Evolutionary conservation across 306 rosid genomes (phyloP).

Genomic region (Casuarina equisetifolia): DNA sequence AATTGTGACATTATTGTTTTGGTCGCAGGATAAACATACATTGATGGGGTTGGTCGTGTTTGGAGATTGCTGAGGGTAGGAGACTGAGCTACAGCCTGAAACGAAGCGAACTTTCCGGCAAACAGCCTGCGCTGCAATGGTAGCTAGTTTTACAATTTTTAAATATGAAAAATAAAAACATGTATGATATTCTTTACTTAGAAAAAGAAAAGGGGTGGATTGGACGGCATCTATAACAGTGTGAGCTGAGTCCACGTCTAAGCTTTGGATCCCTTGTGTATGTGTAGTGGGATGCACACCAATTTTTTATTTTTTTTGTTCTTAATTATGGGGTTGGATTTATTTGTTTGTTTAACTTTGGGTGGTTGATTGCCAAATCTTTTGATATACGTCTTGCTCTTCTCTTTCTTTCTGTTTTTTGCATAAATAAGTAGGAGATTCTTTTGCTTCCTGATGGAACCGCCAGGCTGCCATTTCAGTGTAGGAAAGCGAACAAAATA

Average conservation of each 20-base stretch:
- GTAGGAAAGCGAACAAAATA: background rate
- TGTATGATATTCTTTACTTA: conserved; percentile 38
- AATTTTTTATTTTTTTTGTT: conserved; percentile 5
- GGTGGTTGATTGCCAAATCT: conserved; percentile 27
- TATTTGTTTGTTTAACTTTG: conserved; percentile 21
- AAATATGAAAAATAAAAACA: conserved; percentile 24
- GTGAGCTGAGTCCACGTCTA: conserved; percentile 20
- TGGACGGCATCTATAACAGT: conserved; percentile 8
- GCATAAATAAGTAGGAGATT: conserved; percentile 13
- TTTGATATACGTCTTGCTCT: background rate
- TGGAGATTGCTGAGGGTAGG: conserved; percentile 5
- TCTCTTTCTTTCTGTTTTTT: background rate
- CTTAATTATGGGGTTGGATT: conserved; percentile 23
- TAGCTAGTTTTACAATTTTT: conserved; percentile 19
- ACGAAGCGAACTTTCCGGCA: conserved; percentile 17
- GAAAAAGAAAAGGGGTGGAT: conserved; percentile 16
- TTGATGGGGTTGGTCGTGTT: conserved; percentile 25
- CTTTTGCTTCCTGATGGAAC: conserved; percentile 20
- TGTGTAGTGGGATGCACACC: conserved; percentile 29
- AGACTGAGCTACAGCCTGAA: background rate
- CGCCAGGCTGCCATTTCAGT: conserved; percentile 14
- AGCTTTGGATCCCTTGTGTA: conserved; percentile 31
- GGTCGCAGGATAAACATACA: conserved; percentile 58
- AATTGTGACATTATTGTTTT: conserved; percentile 28
- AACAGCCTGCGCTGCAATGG: conserved; percentile 15